Conservation (phyloP, 148 eudicot species). For the Cornus controversa region DNA sequence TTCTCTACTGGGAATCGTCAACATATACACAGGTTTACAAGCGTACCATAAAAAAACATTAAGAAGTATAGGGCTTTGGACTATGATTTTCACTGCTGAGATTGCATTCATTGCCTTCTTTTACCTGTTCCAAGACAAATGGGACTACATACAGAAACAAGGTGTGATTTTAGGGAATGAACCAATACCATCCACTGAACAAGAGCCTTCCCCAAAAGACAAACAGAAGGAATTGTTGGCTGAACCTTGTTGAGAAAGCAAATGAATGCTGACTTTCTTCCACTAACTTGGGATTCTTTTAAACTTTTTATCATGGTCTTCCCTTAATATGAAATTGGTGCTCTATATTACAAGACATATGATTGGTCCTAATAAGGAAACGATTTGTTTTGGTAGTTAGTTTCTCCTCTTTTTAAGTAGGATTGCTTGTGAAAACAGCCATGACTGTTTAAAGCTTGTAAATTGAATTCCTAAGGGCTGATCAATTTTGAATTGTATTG, state of each 20-base stretch:
- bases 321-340: background rate
- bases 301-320: background rate
- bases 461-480: background rate
- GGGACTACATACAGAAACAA: constrained; percentile 59
- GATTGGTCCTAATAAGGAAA: no score
- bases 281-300: constrained; percentile 17
- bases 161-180: constrained; percentile 34
- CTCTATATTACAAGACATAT: background rate
- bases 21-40: constrained; percentile 67
- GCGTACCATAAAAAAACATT: constrained; percentile 56
- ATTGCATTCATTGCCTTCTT: constrained; percentile 41
- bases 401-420: background rate
- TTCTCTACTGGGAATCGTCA: constrained; percentile 59
- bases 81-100: constrained; percentile 53
- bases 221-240: constrained; percentile 30
- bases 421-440: background rate
- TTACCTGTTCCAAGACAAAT: constrained; percentile 75
- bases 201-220: constrained; percentile 26
- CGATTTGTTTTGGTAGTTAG: background rate
- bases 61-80: constrained; percentile 51
- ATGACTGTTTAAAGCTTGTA: background rate
- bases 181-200: constrained; percentile 40
- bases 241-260: constrained; percentile 38
- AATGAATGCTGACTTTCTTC: constrained; percentile 34
- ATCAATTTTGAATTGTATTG: background rate